Evolutionary conservation across 495 filamentous ascomycete genomes (phyloP).

Genomic region (Hypoxylon rickii): DNA sequence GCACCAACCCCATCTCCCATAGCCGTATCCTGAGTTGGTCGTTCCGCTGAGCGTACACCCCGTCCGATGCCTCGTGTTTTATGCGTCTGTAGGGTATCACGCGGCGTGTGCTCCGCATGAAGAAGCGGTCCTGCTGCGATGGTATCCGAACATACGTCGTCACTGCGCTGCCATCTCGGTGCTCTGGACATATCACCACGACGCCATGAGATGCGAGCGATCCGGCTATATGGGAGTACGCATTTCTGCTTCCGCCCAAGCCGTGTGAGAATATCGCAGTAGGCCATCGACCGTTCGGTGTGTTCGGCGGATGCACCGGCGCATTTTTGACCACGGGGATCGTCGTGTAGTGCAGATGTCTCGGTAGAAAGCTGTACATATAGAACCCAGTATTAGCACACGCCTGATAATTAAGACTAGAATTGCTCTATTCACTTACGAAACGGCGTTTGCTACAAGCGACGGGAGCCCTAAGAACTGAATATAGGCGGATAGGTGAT

Average conservation of each 20-base stretch:
- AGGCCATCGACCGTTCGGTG: constrained; percentile 61
- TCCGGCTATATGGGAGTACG: constrained; percentile 73
- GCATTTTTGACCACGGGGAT: constrained; percentile 55
- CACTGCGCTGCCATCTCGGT: constrained; percentile 73
- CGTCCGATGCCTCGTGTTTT: constrained; percentile 57
- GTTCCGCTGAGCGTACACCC: constrained; percentile 63
- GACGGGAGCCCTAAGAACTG: constrained; percentile 65
- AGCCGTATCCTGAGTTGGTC: constrained; percentile 69
- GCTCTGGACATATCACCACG: constrained; percentile 75
- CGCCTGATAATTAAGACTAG: not conserved
- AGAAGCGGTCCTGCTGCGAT: constrained; percentile 40
- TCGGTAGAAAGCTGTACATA: constrained; percentile 59
- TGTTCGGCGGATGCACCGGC: constrained; percentile 37
- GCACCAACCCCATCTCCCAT: constrained; percentile 70
- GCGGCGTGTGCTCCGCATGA: constrained; percentile 38
- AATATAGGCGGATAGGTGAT: constrained; percentile 68
- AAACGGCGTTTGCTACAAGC: constrained; percentile 60
- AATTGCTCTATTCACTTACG: constrained; percentile 50
- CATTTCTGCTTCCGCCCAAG: constrained; percentile 71
- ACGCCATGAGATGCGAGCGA: constrained; percentile 75
- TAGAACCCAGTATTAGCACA: constrained; percentile 2
- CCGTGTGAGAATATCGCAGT: constrained; percentile 83
- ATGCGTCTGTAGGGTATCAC: constrained; percentile 53
- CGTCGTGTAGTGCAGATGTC: constrained; percentile 68
- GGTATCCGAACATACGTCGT: constrained; percentile 64